Conservation (phyloP, 2,329 filamentous ascomycete genomes). For the Penicillium palitans region DNA sequence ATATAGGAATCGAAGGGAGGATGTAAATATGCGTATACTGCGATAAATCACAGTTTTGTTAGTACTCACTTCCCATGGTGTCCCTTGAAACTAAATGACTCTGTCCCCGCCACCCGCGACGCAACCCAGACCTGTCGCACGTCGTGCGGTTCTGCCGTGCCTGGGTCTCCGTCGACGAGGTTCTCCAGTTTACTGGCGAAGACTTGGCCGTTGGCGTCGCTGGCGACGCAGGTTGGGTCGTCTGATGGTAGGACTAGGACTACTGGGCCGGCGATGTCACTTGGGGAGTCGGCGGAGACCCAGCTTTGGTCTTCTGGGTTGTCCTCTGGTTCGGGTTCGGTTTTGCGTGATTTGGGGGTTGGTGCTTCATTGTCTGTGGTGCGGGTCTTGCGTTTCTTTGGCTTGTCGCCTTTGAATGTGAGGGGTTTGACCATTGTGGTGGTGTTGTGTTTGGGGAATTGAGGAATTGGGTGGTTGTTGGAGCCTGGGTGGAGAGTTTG, state of each 20-base stretch:
- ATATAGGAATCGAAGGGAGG: not conserved
- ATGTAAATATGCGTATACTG: not conserved
- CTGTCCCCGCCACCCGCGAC: constrained; percentile 77
- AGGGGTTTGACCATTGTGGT: constrained; percentile 69
- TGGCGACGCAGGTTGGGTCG: constrained; percentile 72
- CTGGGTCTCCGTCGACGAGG: constrained; percentile 76
- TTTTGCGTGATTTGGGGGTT: constrained; percentile 27
- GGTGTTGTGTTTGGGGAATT: not conserved
- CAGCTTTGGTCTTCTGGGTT: constrained; percentile 75
- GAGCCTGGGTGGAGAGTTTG: constrained; percentile 5
- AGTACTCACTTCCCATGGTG: constrained; percentile 72
- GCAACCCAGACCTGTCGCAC: constrained; percentile 95
- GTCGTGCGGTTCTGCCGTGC: constrained; percentile 91
- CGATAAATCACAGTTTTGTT: not conserved
- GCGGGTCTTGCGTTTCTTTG: constrained; percentile 83
- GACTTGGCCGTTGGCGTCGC: constrained; percentile 82
- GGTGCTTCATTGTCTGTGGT: constrained; percentile 47
- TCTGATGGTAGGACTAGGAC: constrained; percentile 79
- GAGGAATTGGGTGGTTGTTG: constrained; percentile 2
- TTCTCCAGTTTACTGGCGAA: constrained; percentile 84
- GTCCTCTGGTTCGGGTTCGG: constrained; percentile 27
- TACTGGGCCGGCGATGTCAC: constrained; percentile 78
- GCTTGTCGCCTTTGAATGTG: constrained; percentile 94
- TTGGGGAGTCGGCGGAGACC: constrained; percentile 76
- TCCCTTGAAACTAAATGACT: constrained; percentile 81